These are phyloP conservation scores for Aureobasidium namibiae DNA, from an alignment of 2,329 filamentous ascomycete species.

Conservation along the genomic window DNA sequence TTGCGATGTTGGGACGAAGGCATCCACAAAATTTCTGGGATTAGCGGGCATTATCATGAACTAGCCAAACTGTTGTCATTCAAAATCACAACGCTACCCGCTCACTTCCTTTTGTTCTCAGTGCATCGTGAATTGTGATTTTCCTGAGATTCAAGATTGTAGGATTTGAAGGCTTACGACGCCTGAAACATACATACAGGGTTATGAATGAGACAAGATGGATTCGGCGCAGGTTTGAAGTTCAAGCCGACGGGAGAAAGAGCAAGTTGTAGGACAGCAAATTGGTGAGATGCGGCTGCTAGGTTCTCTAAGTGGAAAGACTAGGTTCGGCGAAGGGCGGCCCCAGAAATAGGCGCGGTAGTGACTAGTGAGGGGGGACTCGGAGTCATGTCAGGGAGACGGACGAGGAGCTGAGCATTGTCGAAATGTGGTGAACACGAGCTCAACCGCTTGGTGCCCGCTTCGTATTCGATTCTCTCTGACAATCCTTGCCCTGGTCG, in stretches of 20 bases:
- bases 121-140: background rate
- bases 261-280: background rate
- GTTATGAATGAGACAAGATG: background rate
- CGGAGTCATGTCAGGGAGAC: background rate
- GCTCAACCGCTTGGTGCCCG: background rate
- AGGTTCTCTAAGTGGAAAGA: background rate
- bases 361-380: background rate
- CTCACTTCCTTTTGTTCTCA: background rate
- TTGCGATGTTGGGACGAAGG: constrained; percentile 1
- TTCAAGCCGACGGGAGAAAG: background rate
- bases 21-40: constrained; percentile 13
- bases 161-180: background rate
- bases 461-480: background rate
- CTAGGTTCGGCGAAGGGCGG: background rate
- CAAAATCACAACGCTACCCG: constrained; percentile 13
- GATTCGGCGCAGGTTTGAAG: background rate
- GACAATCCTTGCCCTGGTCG: background rate
- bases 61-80: constrained; percentile 13
- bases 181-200: background rate
- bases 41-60: constrained; percentile 13
- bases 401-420: background rate
- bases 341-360: background rate
- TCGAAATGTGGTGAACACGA: constrained; percentile 5
- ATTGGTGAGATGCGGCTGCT: background rate
- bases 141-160: background rate